Evolutionary conservation across 2,329 filamentous ascomycete species (phyloP), one percentile per base, ranked within the genome.

Genomic region (Didymosphaeria variabile): DNA sequence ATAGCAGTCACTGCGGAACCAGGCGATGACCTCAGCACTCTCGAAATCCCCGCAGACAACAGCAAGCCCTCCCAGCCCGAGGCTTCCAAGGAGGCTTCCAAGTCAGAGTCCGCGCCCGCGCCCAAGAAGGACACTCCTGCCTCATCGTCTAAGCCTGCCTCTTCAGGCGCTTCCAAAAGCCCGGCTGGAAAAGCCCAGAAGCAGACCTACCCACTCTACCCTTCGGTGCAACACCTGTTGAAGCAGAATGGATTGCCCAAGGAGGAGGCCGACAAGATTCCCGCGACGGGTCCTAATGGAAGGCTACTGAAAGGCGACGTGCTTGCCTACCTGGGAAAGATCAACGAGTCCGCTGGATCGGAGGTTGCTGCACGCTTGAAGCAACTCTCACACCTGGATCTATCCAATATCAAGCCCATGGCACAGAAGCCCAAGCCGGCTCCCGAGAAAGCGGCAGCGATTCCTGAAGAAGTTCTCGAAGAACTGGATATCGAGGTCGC

Each of bases 251-350:
- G 90, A 64, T 82, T 99, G 57, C 86, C 91, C 71, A 87, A 90
- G 68, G 88, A 89, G 50, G 91, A 93, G 61, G 85, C 93, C 55
- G 85, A 88, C 79, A 90, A 91, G 78, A 97, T 98, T 77, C 91
- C 89, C 56, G 91, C 93, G 6, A 94, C 92, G 21, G 95, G 95
- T 26, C 95, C 95, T 32, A 89, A 90, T 72, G 93, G 94, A 60
- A 90, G 95, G 63, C 84, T 99, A 57, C 86, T 99, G 64, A 99
- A 99, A 85, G 95, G 95, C 58, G 95, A 99, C 76, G 90, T 99
- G 7, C 88, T 99, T 57, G 94, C 93, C 51, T 95, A 94, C 79
- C 80, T 98, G 17, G 95, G 95, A 64, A 84, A 85, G 69, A 92
- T 97, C 72, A 84, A 90, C 62, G 83, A 88, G 65, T 85, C 88